Evolutionary conservation across 2,329 filamentous ascomycete species (phyloP).

Genomic region (Colletotrichum cordylinicola): DNA sequence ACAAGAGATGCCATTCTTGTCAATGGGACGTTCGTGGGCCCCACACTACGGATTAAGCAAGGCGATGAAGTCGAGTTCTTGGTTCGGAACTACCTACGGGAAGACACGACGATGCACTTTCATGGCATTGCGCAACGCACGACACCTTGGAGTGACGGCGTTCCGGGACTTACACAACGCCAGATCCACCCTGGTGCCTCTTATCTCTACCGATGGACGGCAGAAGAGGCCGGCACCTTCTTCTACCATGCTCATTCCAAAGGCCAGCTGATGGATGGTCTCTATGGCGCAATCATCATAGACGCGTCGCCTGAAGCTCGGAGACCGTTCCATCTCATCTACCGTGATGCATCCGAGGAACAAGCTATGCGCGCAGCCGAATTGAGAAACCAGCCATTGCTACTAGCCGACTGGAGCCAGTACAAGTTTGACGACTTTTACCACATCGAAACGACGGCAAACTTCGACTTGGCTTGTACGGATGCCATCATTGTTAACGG

Average conservation of each 20-base stretch:
- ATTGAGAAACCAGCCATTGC: neutral
- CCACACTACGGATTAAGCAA: constrained; percentile 11
- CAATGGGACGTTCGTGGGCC: constrained; percentile 23
- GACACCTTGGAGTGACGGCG: constrained; percentile 51
- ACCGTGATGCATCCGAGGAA: neutral
- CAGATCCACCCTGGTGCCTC: constrained; percentile 39
- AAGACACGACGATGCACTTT: constrained; percentile 34
- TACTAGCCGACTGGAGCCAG: constrained; percentile 21
- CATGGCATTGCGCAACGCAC: constrained; percentile 24
- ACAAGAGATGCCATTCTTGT: neutral
- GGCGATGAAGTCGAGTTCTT: constrained; percentile 23
- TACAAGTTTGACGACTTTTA: constrained; percentile 20
- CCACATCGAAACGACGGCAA: neutral
- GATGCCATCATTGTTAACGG: neutral
- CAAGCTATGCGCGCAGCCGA: neutral
- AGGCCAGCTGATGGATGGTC: constrained; percentile 13
- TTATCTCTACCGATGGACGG: constrained; percentile 38
- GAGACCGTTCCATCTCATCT: neutral
- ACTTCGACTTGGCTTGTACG: neutral
- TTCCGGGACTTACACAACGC: constrained; percentile 47
- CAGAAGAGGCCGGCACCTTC: constrained; percentile 10
- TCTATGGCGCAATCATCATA: constrained; percentile 13
- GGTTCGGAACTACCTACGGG: constrained; percentile 32
- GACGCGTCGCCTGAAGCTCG: neutral
- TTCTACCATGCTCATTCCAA: constrained; percentile 14